Evolutionary conservation across 2,329 filamentous ascomycete genomes (phyloP).

Genomic region (Plectosphaerella plurivora): DNA sequence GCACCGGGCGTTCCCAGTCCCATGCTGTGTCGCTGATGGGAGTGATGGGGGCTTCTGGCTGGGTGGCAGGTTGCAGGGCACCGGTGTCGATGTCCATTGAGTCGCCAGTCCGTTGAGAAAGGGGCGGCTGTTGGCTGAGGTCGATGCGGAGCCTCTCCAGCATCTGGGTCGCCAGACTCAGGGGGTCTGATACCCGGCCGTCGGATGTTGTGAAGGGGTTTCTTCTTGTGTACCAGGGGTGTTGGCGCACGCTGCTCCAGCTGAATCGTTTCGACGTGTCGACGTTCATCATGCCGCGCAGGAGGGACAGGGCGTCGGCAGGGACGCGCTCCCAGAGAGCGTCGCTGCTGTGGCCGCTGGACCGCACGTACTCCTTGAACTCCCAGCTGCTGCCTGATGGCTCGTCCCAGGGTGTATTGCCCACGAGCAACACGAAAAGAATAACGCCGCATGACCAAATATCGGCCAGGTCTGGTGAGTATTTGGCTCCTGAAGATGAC

Average conservation of each 20-base stretch:
- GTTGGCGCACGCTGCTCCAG: slow-evolving; percentile 80
- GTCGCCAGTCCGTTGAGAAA: slow-evolving; percentile 39
- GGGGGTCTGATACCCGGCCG: slow-evolving; percentile 71
- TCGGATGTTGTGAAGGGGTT: slow-evolving; percentile 73
- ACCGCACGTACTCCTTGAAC: slow-evolving; percentile 80
- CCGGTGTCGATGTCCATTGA: slow-evolving; percentile 76
- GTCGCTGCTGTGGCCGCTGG: slow-evolving; percentile 76
- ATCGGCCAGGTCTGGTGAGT: slow-evolving; percentile 77
- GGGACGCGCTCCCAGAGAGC: slow-evolving; percentile 82
- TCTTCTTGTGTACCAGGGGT: slow-evolving; percentile 88
- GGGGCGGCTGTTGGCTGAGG: slow-evolving; percentile 64
- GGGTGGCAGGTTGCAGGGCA: slow-evolving; percentile 57
- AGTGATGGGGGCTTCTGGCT: slow-evolving; percentile 65
- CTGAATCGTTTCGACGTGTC: slow-evolving; percentile 72
- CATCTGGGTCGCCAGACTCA: slow-evolving; percentile 90
- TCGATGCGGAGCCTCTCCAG: slow-evolving; percentile 87
- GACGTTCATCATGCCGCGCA: slow-evolving; percentile 90
- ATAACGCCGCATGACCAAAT: slow-evolving; percentile 98
- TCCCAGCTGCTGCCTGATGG: slow-evolving; percentile 84
- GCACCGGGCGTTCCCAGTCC: slow-evolving; percentile 78
- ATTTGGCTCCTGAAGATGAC: slow-evolving; percentile 50
- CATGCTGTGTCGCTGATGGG: slow-evolving; percentile 66
- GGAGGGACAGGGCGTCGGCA: slow-evolving; percentile 67
- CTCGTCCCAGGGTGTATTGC: slow-evolving; percentile 97
- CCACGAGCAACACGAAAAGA: slow-evolving; percentile 90